These are phyloP conservation scores for Fraxinus latifolia DNA, from an alignment of 305 asterid species.

Conservation along the genomic window DNA sequence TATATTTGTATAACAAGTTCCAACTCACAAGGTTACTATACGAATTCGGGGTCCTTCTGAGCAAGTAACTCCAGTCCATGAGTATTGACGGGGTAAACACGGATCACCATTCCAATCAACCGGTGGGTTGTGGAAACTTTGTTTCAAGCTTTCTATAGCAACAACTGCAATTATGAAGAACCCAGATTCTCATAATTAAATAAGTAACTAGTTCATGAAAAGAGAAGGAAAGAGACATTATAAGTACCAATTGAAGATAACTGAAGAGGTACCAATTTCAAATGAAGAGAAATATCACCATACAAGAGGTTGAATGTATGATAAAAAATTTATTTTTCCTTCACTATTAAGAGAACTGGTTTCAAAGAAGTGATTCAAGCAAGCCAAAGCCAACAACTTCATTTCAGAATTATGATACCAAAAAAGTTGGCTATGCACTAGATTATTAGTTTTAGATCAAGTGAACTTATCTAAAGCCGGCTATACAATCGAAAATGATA, in stretches of 20 bases:
- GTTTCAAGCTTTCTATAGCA: constrained; percentile 56
- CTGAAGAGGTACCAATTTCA: background rate
- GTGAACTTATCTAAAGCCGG: background rate
- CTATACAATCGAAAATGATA: background rate
- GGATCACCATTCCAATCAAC: constrained; percentile 95
- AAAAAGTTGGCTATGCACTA: background rate
- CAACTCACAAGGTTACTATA: constrained; percentile 64
- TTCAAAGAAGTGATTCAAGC: background rate
- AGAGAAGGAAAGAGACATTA: background rate
- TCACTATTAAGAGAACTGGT: background rate
- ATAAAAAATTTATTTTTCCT: background rate
- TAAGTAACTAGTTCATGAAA: background rate
- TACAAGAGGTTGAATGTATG: background rate
- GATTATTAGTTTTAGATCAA: background rate
- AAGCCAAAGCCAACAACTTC: background rate
- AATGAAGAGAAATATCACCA: background rate
- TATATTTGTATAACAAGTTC: constrained; percentile 8
- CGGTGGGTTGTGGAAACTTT: constrained; percentile 65
- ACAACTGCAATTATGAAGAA: constrained; percentile 50
- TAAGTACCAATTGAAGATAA: background rate
- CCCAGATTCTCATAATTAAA: background rate
- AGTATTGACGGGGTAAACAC: constrained; percentile 66
- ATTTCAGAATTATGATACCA: background rate
- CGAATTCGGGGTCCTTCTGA: constrained; percentile 63
- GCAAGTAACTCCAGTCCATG: constrained; percentile 91